Conservation (phyloP, 805 yeast genomes). For the Starmerella ratchasimensis region DNA sequence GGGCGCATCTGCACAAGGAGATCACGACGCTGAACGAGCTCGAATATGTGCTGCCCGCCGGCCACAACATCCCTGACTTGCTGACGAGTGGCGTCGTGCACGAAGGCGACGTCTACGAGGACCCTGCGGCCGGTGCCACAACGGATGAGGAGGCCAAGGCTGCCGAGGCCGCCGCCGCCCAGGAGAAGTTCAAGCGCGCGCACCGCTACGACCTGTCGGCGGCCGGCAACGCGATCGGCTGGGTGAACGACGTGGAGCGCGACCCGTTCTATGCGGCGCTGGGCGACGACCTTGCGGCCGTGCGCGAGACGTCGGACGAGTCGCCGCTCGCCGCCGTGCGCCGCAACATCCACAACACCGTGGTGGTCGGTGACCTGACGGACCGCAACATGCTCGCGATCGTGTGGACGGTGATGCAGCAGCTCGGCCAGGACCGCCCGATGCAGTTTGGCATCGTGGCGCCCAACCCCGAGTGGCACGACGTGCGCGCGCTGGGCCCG, state of each 20-base stretch:
- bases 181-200: neutral
- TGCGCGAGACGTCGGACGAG: conserved; percentile 28
- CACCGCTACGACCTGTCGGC: conserved; percentile 27
- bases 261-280: conserved; percentile 40
- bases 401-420: conserved; percentile 25
- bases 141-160: no score
- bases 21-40: conserved; percentile 20
- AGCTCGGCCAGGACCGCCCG: conserved; percentile 42
- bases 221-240: conserved; percentile 35
- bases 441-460: conserved; percentile 82
- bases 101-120: conserved; percentile 7
- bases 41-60: conserved; percentile 26
- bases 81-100: conserved; percentile 14
- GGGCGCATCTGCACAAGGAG: conserved; percentile 32
- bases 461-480: conserved; percentile 23
- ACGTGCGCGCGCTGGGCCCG: conserved; percentile 15
- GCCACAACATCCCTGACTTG: conserved; percentile 24
- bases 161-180: no score
- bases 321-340: conserved; percentile 57
- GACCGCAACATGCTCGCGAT: conserved; percentile 39
- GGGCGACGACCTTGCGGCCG: conserved; percentile 31
- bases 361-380: conserved; percentile 53
- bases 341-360: conserved; percentile 62
- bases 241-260: conserved; percentile 61
- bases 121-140: no score